A percentile compares a stretch with the other conserved stretches of the same genome.
These are phyloP conservation scores for Astrephomene gubernaculifera DNA, from an alignment of 139 green algal genomes.

Conservation along the genomic window DNA sequence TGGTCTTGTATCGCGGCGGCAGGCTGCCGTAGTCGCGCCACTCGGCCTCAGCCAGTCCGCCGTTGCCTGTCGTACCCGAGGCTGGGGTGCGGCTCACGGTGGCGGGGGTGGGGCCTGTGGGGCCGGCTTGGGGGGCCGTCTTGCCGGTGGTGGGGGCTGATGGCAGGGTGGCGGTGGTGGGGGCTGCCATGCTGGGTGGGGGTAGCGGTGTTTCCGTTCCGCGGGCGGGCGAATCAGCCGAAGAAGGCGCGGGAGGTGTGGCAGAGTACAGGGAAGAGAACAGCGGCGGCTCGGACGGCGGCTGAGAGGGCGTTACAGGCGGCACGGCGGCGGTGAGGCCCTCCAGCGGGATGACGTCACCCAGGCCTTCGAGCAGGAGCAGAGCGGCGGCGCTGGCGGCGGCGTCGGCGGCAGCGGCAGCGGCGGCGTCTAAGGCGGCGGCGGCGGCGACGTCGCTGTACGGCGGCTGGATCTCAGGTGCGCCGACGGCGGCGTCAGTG, in stretches of 20 bases:
- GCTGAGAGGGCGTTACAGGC: no score
- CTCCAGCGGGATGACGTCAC: no score
- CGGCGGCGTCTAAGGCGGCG: background rate
- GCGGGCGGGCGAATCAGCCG: background rate
- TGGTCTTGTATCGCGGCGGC: constrained; percentile 12
- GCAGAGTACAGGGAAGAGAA: no score
- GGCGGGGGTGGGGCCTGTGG: background rate
- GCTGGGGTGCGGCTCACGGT: no score
- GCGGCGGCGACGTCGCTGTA: background rate
- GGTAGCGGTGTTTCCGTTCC: background rate
- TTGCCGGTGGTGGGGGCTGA: background rate
- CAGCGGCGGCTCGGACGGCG: no score
- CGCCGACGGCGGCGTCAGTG: background rate
- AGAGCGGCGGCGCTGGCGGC: background rate
- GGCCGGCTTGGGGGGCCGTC: background rate
- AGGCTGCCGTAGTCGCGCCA: constrained; percentile 14
- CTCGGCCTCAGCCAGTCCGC: no score
- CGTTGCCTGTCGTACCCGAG: no score
- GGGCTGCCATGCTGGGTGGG: background rate
- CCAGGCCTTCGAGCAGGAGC: background rate
- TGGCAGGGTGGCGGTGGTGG: no score
- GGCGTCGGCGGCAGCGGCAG: background rate
- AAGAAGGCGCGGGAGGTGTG: no score
- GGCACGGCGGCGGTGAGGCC: no score
- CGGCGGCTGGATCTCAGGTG: background rate